Evolutionary conservation across 257 asterid genomes (phyloP), one percentile per base, ranked within the genome.

Genomic region (Henckelia pumila): DNA sequence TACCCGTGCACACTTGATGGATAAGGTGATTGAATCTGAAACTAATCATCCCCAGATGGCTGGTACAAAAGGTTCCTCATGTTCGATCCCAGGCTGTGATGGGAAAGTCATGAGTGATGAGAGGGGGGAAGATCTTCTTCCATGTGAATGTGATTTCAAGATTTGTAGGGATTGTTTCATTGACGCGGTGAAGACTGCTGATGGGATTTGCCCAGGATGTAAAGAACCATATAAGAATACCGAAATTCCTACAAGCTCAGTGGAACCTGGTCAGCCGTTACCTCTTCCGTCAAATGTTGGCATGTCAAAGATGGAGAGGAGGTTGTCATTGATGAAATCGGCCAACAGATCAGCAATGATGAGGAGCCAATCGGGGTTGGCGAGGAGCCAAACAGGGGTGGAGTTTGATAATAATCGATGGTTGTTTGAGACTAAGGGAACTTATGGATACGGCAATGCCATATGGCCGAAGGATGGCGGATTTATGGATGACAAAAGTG

Each of bases 1-100:
- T 2, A 92, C 98, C 5, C 89, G 96, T 17, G 97, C 98, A 55
- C 98, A 92, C 74, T 70, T 89, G 75, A 92, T 92, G 98, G 97
- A 92, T 72, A 92, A 92, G 83, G 98, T 92, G 78, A 92, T 86
- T 7, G 98, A 92, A 22, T 88, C 97, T 0, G 96, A 86, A 68
- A 74, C 89, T 1, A 75, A 73, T 57, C 82, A 73, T 50, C 77
- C 85, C 8, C 83, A 79, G 57, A 81, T 72, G 84, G 83, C 80
- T 0, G 80, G 82, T 8, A 77, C 72, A 17, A 74, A 69, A 40
- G 85, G 77, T 14, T 73, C 85, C 7, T 75, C 80, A 1, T 83
- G 88, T 60, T 78, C 80, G 1, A 68, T 80, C 8, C 79, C 79
- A 7, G 85, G 85, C 5, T 80, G 86, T 56, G 86, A 81, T 67